Evolutionary conservation across 495 filamentous ascomycete species (phyloP).

Genomic region (Daldinia grandis): DNA sequence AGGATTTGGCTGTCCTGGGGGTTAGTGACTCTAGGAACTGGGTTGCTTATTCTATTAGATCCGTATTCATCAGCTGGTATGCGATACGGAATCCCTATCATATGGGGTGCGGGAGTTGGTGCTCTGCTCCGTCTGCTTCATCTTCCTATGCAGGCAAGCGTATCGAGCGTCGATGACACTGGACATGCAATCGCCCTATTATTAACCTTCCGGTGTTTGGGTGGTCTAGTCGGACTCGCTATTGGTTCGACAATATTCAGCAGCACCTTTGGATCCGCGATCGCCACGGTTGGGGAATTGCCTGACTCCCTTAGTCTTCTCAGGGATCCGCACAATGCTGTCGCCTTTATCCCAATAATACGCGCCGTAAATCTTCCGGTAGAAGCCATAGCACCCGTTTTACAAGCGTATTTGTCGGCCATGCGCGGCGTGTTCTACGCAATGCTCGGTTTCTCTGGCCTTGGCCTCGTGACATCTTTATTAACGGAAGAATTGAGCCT

Average conservation of each 20-base stretch:
- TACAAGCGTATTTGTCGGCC: constrained; percentile 22
- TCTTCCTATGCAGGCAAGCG: constrained; percentile 51
- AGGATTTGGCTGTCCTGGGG: constrained; percentile 44
- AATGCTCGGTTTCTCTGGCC: constrained; percentile 30
- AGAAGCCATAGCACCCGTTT: constrained; percentile 20
- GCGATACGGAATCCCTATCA: constrained; percentile 39
- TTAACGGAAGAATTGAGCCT: constrained; percentile 33
- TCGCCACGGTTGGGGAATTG: constrained; percentile 21
- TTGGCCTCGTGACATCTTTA: constrained; percentile 33
- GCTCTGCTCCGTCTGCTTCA: constrained; percentile 37
- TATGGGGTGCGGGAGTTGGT: constrained; percentile 46
- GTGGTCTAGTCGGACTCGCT: constrained; percentile 51
- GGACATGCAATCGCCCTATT: constrained; percentile 51
- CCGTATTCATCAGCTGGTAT: constrained; percentile 22
- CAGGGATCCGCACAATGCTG: constrained; percentile 22
- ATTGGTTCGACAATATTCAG: constrained; percentile 46
- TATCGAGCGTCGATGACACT: constrained; percentile 48
- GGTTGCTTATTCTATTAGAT: constrained; percentile 40
- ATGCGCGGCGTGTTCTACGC: constrained; percentile 39
- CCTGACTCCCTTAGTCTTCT: constrained; percentile 25
- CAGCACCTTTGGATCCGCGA: constrained; percentile 39
- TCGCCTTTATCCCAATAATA: constrained; percentile 36
- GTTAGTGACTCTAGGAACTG: constrained; percentile 33
- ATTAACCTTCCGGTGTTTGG: constrained; percentile 51
- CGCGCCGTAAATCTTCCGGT: constrained; percentile 24